Evolutionary conservation across 2,329 filamentous ascomycete genomes (phyloP).

Genomic region (Colletotrichum magnum): DNA sequence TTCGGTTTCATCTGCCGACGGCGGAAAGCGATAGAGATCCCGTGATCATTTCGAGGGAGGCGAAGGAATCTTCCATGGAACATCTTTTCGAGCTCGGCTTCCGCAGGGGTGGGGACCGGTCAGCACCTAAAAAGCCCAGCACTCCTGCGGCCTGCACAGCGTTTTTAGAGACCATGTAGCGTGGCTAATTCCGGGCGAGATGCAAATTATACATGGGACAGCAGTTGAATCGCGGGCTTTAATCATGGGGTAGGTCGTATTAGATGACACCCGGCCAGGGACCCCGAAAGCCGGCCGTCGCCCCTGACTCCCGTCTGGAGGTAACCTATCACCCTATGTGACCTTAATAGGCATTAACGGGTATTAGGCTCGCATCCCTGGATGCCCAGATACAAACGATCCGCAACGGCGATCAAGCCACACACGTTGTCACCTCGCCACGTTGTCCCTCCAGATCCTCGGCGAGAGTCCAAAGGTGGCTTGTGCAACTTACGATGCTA

Average conservation of each 20-base stretch:
- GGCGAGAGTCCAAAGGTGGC: neutral
- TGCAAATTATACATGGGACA: no score
- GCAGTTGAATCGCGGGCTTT: no score
- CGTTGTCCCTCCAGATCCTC: neutral
- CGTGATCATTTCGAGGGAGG: no score
- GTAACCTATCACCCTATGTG: no score
- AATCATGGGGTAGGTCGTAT: no score
- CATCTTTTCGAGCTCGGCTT: constrained; percentile 15
- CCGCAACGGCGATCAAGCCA: constrained; percentile 10
- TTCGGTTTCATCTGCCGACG: no score
- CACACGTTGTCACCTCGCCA: neutral
- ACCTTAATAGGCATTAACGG: no score
- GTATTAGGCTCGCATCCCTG: neutral
- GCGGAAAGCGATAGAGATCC: no score
- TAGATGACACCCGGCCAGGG: no score
- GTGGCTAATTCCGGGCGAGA: no score
- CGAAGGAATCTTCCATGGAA: constrained; percentile 20
- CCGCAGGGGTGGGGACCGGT: constrained; percentile 28
- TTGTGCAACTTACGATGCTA: neutral
- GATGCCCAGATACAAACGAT: neutral
- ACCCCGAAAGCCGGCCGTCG: neutral
- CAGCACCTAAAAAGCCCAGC: constrained; percentile 31
- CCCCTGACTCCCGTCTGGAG: neutral
- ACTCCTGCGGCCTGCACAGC: constrained; percentile 11
- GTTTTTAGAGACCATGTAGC: neutral